A percentile compares a stretch with the other conserved stretches of the same genome.
These are phyloP conservation scores for Calycina herbarum DNA, from an alignment of 2,329 filamentous ascomycete genomes.

Conservation along the genomic window DNA sequence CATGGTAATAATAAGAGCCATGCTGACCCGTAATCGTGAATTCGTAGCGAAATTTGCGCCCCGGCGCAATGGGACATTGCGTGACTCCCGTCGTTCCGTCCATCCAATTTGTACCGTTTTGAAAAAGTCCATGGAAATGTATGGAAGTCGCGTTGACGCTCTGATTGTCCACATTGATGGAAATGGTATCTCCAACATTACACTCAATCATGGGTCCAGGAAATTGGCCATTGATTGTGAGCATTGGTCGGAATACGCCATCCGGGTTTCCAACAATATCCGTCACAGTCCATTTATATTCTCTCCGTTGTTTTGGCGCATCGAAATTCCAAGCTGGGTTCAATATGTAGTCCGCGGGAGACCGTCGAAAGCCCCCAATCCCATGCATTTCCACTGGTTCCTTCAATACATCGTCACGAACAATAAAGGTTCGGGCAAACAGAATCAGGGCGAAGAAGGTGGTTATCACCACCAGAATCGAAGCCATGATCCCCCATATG, in stretches of 20 bases:
- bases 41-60: slow-evolving; percentile 62
- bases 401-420: slow-evolving; percentile 11
- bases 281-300: slow-evolving; percentile 60
- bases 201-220: slow-evolving; percentile 72
- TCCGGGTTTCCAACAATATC: slow-evolving; percentile 62
- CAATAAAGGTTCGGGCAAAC: slow-evolving; percentile 32
- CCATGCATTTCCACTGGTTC: slow-evolving; percentile 20
- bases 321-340: slow-evolving; percentile 55
- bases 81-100: slow-evolving; percentile 66
- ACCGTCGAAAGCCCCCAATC: slow-evolving; percentile 32
- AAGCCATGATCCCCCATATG: slow-evolving; percentile 30
- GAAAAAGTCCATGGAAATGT: slow-evolving; percentile 78
- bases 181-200: slow-evolving; percentile 70
- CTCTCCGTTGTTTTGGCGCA: slow-evolving; percentile 50
- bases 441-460: slow-evolving; percentile 27
- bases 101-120: slow-evolving; percentile 74
- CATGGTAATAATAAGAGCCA: slow-evolving; percentile 62
- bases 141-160: slow-evolving; percentile 63
- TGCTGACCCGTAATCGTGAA: slow-evolving; percentile 59
- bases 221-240: slow-evolving; percentile 74
- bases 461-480: slow-evolving; percentile 23
- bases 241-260: slow-evolving; percentile 56
- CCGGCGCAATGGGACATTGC: slow-evolving; percentile 65
- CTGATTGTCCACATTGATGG: slow-evolving; percentile 69
- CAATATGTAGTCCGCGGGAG: slow-evolving; percentile 56